Conservation (phyloP, 192 early-diverging fungal species). For the Entomortierella parvispora region DNA sequence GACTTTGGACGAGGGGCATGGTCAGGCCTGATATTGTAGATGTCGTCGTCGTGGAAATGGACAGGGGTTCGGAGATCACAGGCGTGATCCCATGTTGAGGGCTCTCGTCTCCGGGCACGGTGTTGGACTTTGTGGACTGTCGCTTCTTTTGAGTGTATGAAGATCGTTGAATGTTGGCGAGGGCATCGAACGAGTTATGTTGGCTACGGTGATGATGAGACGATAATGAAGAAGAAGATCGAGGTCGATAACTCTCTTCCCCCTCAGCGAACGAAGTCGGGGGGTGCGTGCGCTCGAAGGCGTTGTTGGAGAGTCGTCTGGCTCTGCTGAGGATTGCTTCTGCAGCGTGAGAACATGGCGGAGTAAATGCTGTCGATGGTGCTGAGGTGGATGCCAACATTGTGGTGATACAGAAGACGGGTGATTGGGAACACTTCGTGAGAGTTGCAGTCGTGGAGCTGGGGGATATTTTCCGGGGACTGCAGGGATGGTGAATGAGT, state of each 20-base stretch:
- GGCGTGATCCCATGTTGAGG: too few relatives aligned
- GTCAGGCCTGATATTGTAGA: too few relatives aligned
- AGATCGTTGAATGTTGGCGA: not conserved
- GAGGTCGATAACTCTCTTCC: not conserved
- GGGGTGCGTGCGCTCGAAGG: constrained; percentile 22
- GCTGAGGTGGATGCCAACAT: not conserved
- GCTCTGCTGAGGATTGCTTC: constrained; percentile 36
- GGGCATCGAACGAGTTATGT: not conserved
- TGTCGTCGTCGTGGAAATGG: too few relatives aligned
- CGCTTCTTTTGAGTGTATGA: too few relatives aligned
- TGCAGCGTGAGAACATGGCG: constrained; percentile 21
- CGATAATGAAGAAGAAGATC: not conserved
- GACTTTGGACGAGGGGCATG: too few relatives aligned
- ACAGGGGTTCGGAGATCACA: too few relatives aligned
- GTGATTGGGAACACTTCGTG: not conserved
- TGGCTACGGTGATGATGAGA: constrained; percentile 16
- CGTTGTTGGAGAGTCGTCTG: constrained; percentile 37
- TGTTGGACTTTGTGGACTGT: too few relatives aligned
- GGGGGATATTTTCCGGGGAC: not conserved
- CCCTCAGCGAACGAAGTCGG: constrained; percentile 29
- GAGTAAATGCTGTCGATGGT: not conserved
- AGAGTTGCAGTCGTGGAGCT: not conserved
- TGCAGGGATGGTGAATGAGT: not conserved
- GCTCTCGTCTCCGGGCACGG: too few relatives aligned
- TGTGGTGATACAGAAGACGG: not conserved